Base-by-base conservation (phyloP, 176 grass and related monocot genomes). In the Phyllostachys edulis region DNA sequence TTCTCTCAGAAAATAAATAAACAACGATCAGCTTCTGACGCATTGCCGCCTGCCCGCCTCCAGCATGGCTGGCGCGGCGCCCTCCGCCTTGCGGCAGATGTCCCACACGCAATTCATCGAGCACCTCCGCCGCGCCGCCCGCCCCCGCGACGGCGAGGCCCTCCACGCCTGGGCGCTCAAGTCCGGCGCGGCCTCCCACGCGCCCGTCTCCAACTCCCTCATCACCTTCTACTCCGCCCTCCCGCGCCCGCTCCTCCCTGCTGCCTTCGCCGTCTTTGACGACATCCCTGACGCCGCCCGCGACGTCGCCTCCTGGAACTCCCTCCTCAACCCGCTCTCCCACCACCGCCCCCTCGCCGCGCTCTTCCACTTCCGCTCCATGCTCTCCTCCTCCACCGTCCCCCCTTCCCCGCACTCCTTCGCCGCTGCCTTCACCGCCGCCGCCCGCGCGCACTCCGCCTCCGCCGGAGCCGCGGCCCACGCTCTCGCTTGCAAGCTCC, bases 281-380 rank as follows among this genome's bases (percentile, higher is more conserved):
- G 88, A 79, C 10, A 84, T 92, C 67, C 55, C 62, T 4, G 34
- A 61, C 49, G 55, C 26, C 24, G 10, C 18, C 65, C 77, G 76
- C 13, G 93, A 92, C 76, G 83, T 76, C 36, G 88, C 91, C 76
- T 95, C 90, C 1, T 92, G 88, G 90, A 92, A 95, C 44, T 92
- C 82, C 83, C 88, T 95, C 75, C 85, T 95, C 88, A 92, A 95
- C 46, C 75, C 86, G 20, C 80, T 87, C 76, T 88, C 93, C 24
- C 80, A 85, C 37, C 49, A 76, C 67, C 49, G 60, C 5, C 78
- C 93, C 1, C 29, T 69, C 46, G 23, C 65, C 46, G 90, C 85
- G 21, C 62, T 90, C 69, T 47, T 69, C 12, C 86, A 82, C 60
- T 95, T 92, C 77, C 63, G 83, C 54, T 62, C 69, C 55, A 95